Conservation (phyloP, 495 filamentous ascomycete species). For the Penicillium cinerascens region DNA sequence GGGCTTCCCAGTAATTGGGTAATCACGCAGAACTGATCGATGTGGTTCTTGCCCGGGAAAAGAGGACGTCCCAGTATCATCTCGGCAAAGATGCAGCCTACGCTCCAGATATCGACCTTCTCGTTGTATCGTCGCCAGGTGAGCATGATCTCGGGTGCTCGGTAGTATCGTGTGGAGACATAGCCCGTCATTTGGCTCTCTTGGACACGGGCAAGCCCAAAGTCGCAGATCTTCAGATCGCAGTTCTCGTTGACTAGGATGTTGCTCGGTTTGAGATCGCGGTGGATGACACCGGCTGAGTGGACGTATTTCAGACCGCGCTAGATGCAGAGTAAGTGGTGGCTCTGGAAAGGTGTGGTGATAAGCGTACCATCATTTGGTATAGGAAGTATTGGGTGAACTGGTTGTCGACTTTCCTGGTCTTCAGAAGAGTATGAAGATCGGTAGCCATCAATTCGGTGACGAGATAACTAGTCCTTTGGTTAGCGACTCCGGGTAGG, state of each 20-base stretch:
- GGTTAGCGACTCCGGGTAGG: slow-evolving; percentile 23
- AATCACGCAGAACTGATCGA: slow-evolving; percentile 99
- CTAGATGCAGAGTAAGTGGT: slow-evolving; percentile 46
- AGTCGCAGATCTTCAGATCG: slow-evolving; percentile 98
- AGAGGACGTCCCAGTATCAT: slow-evolving; percentile 96
- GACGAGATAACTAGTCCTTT: slow-evolving; percentile 74
- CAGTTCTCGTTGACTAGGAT: slow-evolving; percentile 99
- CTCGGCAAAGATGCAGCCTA: slow-evolving; percentile 96
- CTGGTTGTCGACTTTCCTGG: slow-evolving; percentile 91
- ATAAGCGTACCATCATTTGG: slow-evolving; percentile 74
- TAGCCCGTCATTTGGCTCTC: slow-evolving; percentile 99
- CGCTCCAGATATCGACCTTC: slow-evolving; percentile 99
- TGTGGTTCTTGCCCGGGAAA: slow-evolving; percentile 97
- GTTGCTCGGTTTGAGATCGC: slow-evolving; percentile 96
- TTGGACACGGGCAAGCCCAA: slow-evolving; percentile 93
- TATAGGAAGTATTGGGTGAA: slow-evolving; percentile 99
- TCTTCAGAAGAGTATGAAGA: slow-evolving; percentile 87
- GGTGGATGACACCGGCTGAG: slow-evolving; percentile 96
- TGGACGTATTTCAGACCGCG: slow-evolving; percentile 98
- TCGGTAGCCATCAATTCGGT: slow-evolving; percentile 97
- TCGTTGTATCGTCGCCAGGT: slow-evolving; percentile 99
- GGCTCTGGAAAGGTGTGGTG: not conserved
- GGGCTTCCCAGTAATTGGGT: slow-evolving; percentile 92
- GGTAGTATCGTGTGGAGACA: slow-evolving; percentile 96
- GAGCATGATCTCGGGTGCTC: slow-evolving; percentile 98